phyloP scores from a whole-genome alignment of 2,329 filamentous ascomycete species.

The Ophiostoma pallidulum region DNA sequence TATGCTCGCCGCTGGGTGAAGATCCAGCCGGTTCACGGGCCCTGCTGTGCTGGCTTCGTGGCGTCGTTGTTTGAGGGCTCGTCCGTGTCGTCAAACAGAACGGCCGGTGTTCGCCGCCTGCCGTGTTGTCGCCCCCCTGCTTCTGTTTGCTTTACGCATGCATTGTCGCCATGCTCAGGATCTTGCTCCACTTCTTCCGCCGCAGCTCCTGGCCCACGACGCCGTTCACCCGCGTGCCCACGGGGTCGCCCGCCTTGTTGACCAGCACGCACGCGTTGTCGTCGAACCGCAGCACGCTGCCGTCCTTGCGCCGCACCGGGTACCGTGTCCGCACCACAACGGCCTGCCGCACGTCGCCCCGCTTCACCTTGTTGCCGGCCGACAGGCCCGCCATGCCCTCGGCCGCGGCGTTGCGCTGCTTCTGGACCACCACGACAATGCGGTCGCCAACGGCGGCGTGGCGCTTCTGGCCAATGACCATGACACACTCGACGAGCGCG shows the following conservation, averaged over 20 bases:
- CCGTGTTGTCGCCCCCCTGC: neutral
- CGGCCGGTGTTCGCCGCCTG: neutral
- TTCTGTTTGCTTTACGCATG: constrained; percentile 33
- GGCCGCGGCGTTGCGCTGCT: constrained; percentile 72
- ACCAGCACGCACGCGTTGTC: constrained; percentile 97
- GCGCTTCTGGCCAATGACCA: constrained; percentile 83
- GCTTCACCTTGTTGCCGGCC: constrained; percentile 83
- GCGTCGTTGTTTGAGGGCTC: too few species aligned
- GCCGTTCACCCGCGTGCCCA: constrained; percentile 85
- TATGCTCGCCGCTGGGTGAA: too few species aligned
- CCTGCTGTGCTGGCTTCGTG: too few species aligned
- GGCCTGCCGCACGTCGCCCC: constrained; percentile 92
- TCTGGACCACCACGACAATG: constrained; percentile 95
- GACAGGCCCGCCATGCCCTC: constrained; percentile 62
- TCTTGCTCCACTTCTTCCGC: constrained; percentile 96
- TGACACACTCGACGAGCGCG: constrained; percentile 90
- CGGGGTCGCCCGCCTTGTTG: constrained; percentile 92
- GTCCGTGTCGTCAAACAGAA: too few species aligned
- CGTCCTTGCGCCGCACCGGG: constrained; percentile 77
- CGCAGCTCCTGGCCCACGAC: constrained; percentile 84
- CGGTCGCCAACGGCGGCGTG: constrained; percentile 88
- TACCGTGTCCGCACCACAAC: constrained; percentile 89
- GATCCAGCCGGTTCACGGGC: too few species aligned
- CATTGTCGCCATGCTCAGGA: constrained; percentile 82
- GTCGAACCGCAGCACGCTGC: constrained; percentile 84